Evolutionary conservation across 1,139 yeast genomes (phyloP), one percentile per base, ranked within the genome.

Genomic region (Taphrina communis): DNA sequence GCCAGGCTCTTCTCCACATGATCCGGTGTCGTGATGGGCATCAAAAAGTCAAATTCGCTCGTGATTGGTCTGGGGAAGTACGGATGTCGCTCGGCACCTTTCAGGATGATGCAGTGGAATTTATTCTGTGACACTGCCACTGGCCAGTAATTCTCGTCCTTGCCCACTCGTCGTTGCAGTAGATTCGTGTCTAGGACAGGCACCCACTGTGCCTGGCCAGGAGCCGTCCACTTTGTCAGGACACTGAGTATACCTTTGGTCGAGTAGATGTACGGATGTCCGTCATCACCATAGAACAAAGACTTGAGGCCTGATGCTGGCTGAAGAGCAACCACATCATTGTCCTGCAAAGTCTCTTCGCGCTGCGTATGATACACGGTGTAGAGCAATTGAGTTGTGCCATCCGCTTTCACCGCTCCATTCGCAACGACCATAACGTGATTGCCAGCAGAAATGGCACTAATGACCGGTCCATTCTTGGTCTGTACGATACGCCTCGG

Each of bases 191-290:
- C 90, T 70, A 93, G 80, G n/a, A 93, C 76, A 0, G 98, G 98
- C 11, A 90, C 82, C 97, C 98, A 94, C 73, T 86, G 83, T 2
- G 96, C 87, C 76, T 92, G 95, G 61, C 84, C 79, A 1, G 89
- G 81, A 12, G 73, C 75, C 75, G 97, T 82, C 97, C 98, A 93
- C 72, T 87, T 85, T 36, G 88, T 82, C 55, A 94, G 80, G 0
- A 89, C 84, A 50, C 89, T 78, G 58, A 94, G 80, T 2, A 88
- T 84, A 71, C 92, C 92, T 73, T 88, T 92, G 12, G 88, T 86
- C 12, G 93, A 92, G 69, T 88, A 90, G 21, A 93, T 78, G 73
- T 95, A 90, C 1, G 99, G 99, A 78, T 93, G 97, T 72, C 89
- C 93, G 61, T 85, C 86, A 71, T 90, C 91, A 77, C 93, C 90